Evolutionary conservation across 148 eudicot genomes (phyloP).

Genomic region (Persicaria tinctoria): DNA sequence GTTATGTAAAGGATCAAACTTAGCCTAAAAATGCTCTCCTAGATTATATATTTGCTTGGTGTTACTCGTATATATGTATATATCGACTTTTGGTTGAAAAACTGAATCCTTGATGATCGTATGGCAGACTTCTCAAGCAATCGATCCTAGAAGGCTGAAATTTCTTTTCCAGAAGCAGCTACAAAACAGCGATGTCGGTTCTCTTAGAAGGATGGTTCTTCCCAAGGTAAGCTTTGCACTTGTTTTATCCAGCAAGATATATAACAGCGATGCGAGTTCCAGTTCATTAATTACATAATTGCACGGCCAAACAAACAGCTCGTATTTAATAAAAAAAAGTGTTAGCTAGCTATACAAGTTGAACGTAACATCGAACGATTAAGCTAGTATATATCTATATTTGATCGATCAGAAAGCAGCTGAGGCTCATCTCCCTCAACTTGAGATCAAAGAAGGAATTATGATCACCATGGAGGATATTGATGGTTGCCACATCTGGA

Average conservation of each 20-base stretch:
- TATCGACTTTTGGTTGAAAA: not conserved
- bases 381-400: not conserved
- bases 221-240: conserved; percentile 54
- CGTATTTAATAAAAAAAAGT: not conserved
- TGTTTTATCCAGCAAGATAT: not conserved
- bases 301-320: not conserved
- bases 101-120: not conserved
- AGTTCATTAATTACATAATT: not conserved
- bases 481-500: conserved; percentile 73
- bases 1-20: too few species aligned
- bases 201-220: conserved; percentile 64
- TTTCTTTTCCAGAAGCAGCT: conserved; percentile 76
- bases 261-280: not conserved
- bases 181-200: conserved; percentile 67
- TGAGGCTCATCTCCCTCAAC: conserved; percentile 59
- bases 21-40: too few species aligned
- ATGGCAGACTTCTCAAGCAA: conserved; percentile 29
- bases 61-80: too few species aligned
- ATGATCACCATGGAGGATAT: conserved; percentile 62
- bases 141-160: conserved; percentile 44
- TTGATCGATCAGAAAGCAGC: conserved; percentile 53
- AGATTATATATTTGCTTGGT: too few species aligned
- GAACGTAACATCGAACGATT: not conserved
- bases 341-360: not conserved
- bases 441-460: conserved; percentile 60